Conservation (phyloP, 2,329 filamentous ascomycete genomes). For the Chaetothyriales sp. region DNA sequence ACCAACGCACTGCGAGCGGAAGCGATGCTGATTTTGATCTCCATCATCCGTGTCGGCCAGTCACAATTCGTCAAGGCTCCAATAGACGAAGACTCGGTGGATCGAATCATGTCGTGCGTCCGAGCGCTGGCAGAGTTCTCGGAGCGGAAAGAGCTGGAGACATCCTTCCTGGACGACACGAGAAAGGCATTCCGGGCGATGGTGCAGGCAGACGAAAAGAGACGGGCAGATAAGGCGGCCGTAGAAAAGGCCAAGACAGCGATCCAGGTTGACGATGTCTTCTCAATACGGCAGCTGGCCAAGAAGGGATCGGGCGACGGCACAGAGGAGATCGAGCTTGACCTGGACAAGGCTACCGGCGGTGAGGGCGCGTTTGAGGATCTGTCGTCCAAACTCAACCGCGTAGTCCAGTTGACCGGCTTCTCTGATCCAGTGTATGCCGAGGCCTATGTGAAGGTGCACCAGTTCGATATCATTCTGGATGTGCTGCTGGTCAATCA, state of each 20-base stretch:
- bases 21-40: constrained; percentile 99
- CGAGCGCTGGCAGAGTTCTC: constrained; percentile 81
- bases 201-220: constrained; percentile 95
- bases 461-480: constrained; percentile 95
- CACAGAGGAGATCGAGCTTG: constrained; percentile 69
- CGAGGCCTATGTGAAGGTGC: constrained; percentile 97
- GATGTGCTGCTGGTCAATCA: constrained; percentile 96
- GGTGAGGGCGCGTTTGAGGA: constrained; percentile 75
- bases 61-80: constrained; percentile 97
- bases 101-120: constrained; percentile 95
- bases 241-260: constrained; percentile 85
- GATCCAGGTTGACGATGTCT: constrained; percentile 87
- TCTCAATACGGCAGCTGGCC: constrained; percentile 79
- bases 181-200: constrained; percentile 90
- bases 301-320: constrained; percentile 79
- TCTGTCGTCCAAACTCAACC: constrained; percentile 80
- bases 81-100: constrained; percentile 96
- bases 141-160: constrained; percentile 77
- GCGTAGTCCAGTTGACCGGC: constrained; percentile 90
- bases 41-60: constrained; percentile 91
- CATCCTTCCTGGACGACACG: constrained; percentile 86
- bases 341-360: constrained; percentile 85
- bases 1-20: constrained; percentile 91
- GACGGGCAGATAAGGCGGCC: constrained; percentile 86
- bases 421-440: constrained; percentile 97